Conservation (phyloP, 2,329 filamentous ascomycete species). For the Botrytis tulipae region DNA sequence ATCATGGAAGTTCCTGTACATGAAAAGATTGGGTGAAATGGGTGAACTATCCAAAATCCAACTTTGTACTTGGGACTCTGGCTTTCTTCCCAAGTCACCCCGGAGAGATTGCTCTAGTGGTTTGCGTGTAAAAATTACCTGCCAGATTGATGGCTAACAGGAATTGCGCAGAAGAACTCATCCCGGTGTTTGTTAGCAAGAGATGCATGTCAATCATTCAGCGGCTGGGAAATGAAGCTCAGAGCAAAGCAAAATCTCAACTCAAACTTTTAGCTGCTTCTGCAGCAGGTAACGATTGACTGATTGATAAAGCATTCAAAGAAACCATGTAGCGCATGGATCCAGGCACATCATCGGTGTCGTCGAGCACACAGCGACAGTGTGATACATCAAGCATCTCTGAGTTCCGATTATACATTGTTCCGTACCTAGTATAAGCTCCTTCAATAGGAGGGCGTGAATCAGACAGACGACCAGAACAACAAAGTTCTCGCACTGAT, state of each 20-base stretch:
- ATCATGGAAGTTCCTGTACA: background rate
- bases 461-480: background rate
- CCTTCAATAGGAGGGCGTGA: background rate
- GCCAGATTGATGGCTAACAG: background rate
- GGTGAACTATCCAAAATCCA: background rate
- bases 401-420: background rate
- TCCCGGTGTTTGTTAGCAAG: background rate
- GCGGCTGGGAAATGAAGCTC: background rate
- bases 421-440: background rate
- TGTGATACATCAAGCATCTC: background rate
- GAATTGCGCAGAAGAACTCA: background rate
- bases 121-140: background rate
- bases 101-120: background rate
- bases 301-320: background rate
- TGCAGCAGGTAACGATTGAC: background rate
- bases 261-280: background rate
- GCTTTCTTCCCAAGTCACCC: background rate
- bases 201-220: background rate
- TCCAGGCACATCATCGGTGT: background rate
- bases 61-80: no score
- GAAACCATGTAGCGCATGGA: background rate
- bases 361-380: background rate
- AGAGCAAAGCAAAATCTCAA: background rate
- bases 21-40: background rate
- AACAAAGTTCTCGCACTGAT: background rate